These are phyloP conservation scores for Serendipita indica DNA, from an alignment of 768 basidiomycete genomes.

Conservation along the genomic window DNA sequence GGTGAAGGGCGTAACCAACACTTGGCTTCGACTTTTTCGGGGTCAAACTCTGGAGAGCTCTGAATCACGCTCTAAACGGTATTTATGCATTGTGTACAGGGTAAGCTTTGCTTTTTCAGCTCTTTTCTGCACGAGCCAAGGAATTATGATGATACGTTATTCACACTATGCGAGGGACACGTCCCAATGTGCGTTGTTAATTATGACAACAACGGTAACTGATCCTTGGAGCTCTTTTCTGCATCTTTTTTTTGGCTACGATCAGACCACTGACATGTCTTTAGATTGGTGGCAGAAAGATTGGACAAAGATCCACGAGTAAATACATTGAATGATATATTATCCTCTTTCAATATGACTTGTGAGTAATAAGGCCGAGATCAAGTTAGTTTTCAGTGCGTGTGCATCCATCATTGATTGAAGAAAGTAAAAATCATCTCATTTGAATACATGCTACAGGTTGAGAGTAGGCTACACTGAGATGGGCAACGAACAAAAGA, in stretches of 20 bases:
- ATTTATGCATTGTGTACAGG: slow-evolving; percentile 13
- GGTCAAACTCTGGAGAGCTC: neutral
- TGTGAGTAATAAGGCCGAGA: too few relatives aligned
- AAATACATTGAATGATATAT: too few relatives aligned
- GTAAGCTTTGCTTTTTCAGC: slow-evolving; percentile 12
- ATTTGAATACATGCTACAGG: neutral
- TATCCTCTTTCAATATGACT: too few relatives aligned
- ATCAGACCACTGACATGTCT: too few relatives aligned
- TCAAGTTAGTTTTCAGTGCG: too few relatives aligned
- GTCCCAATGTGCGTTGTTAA: slow-evolving; percentile 37
- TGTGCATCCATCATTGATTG: too few relatives aligned
- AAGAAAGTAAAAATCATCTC: neutral
- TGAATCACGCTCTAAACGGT: neutral
- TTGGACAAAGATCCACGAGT: too few relatives aligned
- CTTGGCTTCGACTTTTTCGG: neutral
- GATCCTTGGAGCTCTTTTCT: slow-evolving; percentile 28
- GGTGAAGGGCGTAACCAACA: slow-evolving; percentile 3
- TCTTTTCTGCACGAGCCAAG: slow-evolving; percentile 15
- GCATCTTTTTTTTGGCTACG: slow-evolving; percentile 3
- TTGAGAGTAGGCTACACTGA: too few relatives aligned
- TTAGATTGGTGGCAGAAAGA: too few relatives aligned
- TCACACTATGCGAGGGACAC: slow-evolving; percentile 59
- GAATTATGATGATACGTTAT: slow-evolving; percentile 42
- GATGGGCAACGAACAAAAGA: neutral
- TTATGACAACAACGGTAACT: slow-evolving; percentile 72